Base-by-base conservation (phyloP, 2,329 filamentous ascomycete species). In the Colletotrichum cordylinicola region DNA sequence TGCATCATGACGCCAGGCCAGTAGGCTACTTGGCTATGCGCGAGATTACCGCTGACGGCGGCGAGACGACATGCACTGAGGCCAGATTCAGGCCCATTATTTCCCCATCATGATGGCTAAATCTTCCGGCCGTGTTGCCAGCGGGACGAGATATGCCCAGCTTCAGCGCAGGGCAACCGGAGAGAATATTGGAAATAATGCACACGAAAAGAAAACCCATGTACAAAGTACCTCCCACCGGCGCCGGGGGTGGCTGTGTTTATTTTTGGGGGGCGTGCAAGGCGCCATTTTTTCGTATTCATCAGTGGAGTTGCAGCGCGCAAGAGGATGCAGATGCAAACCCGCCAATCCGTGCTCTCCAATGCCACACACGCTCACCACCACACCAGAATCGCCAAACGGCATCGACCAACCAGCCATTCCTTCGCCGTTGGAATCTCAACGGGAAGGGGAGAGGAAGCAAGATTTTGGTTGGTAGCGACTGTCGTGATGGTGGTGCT, bases 231-330 rank as follows among this genome's bases (percentile, higher is more conserved):
- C 64, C 60, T 29, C 27, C 21, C 8, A 60, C 60, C 35, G 27
- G 31, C 6, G 67, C 60, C 35, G 27, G 31, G 33, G 37, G 31
- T 72, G 69, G 69, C 33, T 55, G 55, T 56, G 55, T 27, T 72
- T 62, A 33, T 73, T 64, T 61, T 62, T 72, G 21, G 58, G 56
- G 43, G 16, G 13, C 33, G 33, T 18, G 55, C 56, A 68, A 65
- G 37, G 60, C 35, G 74, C 71, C 74, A 76, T 75, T 76, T 75
- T 52, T 76, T 76, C 71, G 74, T 76, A 76, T 76, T 76, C 66
- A 56, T 27, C 60, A 33, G 56, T 64, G 70, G 70, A 62, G 27
- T 68, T 70, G 74, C 74, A 70, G 43, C 56, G 43, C 18, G 58
- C 72, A 73, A 37, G 24, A 48, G 52, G 48, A 27, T 66, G 52